phyloP scores from a whole-genome alignment of 768 basidiomycete species.

The Tylopilus sp. region DNA sequence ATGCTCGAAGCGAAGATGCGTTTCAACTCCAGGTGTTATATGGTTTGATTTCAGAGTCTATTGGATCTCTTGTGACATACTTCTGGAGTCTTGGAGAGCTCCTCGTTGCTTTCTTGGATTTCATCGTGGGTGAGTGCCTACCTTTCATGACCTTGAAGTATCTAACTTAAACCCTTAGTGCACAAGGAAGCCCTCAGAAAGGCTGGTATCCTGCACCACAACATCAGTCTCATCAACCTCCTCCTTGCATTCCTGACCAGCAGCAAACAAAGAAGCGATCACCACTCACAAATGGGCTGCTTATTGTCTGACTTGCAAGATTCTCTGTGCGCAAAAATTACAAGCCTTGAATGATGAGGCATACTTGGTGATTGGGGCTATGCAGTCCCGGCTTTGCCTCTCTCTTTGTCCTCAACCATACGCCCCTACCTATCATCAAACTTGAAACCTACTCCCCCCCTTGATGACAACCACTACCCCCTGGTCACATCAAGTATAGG shows the following conservation, averaged over 20 bases:
- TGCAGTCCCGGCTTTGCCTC: not conserved
- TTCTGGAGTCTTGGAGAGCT: no score
- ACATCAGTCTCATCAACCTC: not conserved
- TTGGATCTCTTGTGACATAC: no score
- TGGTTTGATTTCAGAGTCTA: no score
- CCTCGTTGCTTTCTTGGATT: no score
- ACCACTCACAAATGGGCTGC: not conserved
- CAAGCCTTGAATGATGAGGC: not conserved
- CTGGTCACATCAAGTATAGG: no score
- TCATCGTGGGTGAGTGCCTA: no score
- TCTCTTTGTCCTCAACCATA: not conserved
- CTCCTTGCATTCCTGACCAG: not conserved
- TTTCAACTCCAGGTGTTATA: no score
- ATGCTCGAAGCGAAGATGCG: no score
- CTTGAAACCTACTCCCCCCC: no score
- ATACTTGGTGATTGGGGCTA: not conserved
- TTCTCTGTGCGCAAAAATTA: not conserved
- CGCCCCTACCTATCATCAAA: no score
- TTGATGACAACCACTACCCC: no score
- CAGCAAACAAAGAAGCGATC: not conserved
- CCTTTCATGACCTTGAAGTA: not conserved
- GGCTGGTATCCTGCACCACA: not conserved
- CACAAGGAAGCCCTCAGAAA: not conserved
- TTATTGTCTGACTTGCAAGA: not conserved
- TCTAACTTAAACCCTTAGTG: not conserved